Evolutionary conservation across 768 basidiomycete species (phyloP), one percentile per base, ranked within the genome.

Genomic region (Boletus insuetus): DNA sequence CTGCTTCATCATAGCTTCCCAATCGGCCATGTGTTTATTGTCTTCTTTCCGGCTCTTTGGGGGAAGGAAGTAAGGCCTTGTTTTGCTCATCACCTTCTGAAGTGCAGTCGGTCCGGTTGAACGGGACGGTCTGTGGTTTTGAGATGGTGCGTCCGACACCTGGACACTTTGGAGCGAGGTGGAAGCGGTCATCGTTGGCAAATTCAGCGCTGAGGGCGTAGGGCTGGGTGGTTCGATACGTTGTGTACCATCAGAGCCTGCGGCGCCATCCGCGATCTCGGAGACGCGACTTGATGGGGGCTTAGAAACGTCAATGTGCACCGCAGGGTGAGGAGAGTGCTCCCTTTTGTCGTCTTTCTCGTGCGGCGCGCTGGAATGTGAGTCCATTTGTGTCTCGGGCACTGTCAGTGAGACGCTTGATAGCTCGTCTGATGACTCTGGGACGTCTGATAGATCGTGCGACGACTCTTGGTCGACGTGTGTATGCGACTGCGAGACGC

Each of bases 1-100:
- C 43, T 77, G 83, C 59, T 83, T 85, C 87, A 94, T 91, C 91
- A 96, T 96, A 34, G 78, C 72, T 64, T 91, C 82, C 88, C 93
- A 94, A 66, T 89, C 88, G 5, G 85, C 82, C 66, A 92, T 76
- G 72, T 96, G 94, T 61, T 87, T 94, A 46, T 77, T 71, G 65
- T 95, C 93, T 70, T 96, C 93, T 54, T 81, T 67, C 29, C 79
- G 80, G 46, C 72, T 74, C 67, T 96, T 96, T 7, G 93, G 93
- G 22, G 94, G 94, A n/a, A 95, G 76, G 67, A 86, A 87, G 6
- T 79, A 71, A 17, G 90, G 94, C n/a, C 94, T 77, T 0, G 94
- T 96, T 69, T 83, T 87, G 70, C 89, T 92, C 48, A 89, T 74
- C 34, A 92, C 85, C 70, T 85, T 89, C 66, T 94, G 89, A 44